phyloP scores from a whole-genome alignment of 2,329 filamentous ascomycete genomes.

The Zymoseptoria crescenta region DNA sequence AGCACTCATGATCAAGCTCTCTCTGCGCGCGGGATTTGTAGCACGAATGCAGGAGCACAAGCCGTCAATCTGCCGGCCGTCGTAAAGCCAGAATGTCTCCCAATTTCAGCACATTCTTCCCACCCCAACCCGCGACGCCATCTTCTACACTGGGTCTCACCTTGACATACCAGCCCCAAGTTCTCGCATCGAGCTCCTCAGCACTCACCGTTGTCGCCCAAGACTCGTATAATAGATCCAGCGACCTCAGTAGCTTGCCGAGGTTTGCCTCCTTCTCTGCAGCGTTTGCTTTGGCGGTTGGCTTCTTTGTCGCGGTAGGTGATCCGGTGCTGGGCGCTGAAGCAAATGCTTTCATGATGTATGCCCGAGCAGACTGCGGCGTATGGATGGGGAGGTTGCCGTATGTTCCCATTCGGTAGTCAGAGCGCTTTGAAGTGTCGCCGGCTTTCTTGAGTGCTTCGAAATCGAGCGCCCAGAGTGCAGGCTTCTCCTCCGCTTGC shows the following conservation, averaged over 20 bases:
- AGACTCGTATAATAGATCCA: constrained; percentile 65
- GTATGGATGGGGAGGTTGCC: constrained; percentile 62
- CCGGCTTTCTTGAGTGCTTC: constrained; percentile 47
- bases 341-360: constrained; percentile 53
- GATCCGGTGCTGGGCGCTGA: constrained; percentile 32
- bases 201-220: constrained; percentile 59
- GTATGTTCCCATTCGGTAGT: constrained; percentile 22
- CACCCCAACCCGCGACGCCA: constrained; percentile 74
- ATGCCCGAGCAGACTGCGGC: constrained; percentile 59
- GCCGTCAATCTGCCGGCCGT: constrained; percentile 25
- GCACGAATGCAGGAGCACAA: neutral
- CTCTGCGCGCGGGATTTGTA: neutral
- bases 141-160: constrained; percentile 68
- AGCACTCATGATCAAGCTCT: neutral
- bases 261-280: constrained; percentile 63
- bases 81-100: constrained; percentile 57
- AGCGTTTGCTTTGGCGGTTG: constrained; percentile 44
- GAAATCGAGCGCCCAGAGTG: constrained; percentile 52
- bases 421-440: constrained; percentile 14
- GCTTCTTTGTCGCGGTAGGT: constrained; percentile 41
- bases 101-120: constrained; percentile 63
- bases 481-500: constrained; percentile 33
- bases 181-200: constrained; percentile 64
- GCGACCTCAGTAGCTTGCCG: constrained; percentile 58
- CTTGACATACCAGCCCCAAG: constrained; percentile 74